Evolutionary conservation across 2,329 filamentous ascomycete genomes (phyloP), one percentile per base, ranked within the genome.

Genomic region (Fragosphaeria purpurea): DNA sequence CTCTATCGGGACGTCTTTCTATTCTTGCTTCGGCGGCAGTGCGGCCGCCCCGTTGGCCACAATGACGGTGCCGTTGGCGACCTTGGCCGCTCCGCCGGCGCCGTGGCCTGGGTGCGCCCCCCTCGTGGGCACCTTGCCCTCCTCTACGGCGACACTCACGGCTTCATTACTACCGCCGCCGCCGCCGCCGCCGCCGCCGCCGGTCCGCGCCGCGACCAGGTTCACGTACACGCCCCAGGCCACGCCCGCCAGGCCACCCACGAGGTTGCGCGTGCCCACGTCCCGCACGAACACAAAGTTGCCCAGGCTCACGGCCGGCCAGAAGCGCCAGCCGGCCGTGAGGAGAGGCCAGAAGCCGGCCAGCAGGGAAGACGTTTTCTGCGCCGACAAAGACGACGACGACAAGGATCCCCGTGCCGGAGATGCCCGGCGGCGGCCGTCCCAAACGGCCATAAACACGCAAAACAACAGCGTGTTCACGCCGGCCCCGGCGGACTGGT

Each of bases 171-270:
- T 31, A 31, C 32, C 38, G 32, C 35, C 30, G 44, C 7, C 5
- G 38, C 33, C 30, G 44, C 7, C 5, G 38, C 33, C 34, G 67
- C 70, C 39, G 72, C 72, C 22, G 22, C 22, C 22, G 22, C 2
- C 3, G 22, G 22, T 22, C 22, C 22, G 22, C 22, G 22, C 22
- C 55, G 40, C 40, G 22, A 77, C 65, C 59, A 88, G 65, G 61
- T 81, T 86, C 62, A 88, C 66, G 63, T 85, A 88, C 44, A 88
- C 70, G 0, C 82, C 80, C 85, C 85, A 89, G 8, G 71, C 74
- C 33, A 88, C 70, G 7, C 85, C 85, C 31, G 83, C 83, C 43
- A 83, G 65, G 60, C 79, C 79, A 2, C 79, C 83, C 58, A 86
- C 76, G 30, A 88, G 67, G 43, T 82, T 80, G 48, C 85, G 70